Base-by-base conservation (phyloP, 306 rosid species). In the Vicia faba region DNA sequence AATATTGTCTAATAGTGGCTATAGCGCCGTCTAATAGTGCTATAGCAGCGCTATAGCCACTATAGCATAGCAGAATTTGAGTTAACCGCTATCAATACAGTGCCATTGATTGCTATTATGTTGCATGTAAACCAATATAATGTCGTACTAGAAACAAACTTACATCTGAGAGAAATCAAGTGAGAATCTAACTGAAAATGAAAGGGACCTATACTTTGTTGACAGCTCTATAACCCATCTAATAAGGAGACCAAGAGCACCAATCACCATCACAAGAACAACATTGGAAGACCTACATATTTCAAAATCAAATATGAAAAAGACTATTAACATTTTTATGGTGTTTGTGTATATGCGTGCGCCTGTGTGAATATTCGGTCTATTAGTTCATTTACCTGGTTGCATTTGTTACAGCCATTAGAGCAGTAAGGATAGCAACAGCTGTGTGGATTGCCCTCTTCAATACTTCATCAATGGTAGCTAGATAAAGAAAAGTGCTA, bases 401-500 rank as follows among this genome's bases (percentile, higher is more conserved):
- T 62, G 97, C 97, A 76, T 93, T 78, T 14, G 97, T 86, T 54
- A 61, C 67, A 45, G 97, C 97, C 96, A 95, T 75, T 61, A 95
- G 92, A 13, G 99, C 99, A 5, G 99, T 95, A 72, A 95, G 78
- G 67, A 90, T 88, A 53, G 91, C 86, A 12, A 90, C 89, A 73
- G 76, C 89, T 4, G 99, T 82, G 84, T 85, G 95, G 74, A 95
- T 83, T 26, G 89, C 91, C 71, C 99, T 82, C 89, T 95, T 88
- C 70, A 63, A 39, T 54, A 45, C 89, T 84, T 95, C 97, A 8
- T 79, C 83, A 14, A 90, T 79, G 20, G 95, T 83, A 62, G 96
- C 84, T 10, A 95, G 79, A 78, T 85, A 95, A 70, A 95, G 83
- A 14, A 84, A 90, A 64, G 99, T 95, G 85, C 96, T 90, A 78